Evolutionary conservation across 768 basidiomycete species (phyloP).

Genomic region (Rhodotorula paludigena): DNA sequence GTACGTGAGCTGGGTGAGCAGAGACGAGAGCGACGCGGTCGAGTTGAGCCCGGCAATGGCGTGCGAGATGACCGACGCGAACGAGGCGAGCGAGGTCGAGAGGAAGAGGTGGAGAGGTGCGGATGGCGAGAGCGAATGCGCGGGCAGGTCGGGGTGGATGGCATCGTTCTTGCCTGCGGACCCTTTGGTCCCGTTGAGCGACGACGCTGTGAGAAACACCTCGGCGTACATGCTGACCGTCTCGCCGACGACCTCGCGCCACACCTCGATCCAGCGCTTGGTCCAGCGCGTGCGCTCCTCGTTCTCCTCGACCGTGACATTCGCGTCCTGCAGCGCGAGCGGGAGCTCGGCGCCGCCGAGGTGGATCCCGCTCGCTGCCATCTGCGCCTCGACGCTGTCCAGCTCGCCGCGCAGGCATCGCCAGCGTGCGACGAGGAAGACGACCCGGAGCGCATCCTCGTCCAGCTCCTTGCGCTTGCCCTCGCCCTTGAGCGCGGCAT

Average conservation of each 20-base stretch:
- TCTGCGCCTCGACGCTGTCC: conserved; percentile 32
- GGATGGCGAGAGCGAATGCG: conserved; percentile 26
- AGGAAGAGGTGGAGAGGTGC: conserved; percentile 63
- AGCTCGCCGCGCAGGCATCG: conserved; percentile 37
- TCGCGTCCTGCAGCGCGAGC: background rate
- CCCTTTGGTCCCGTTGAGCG: background rate
- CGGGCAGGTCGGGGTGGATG: background rate
- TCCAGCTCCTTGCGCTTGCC: conserved; percentile 14
- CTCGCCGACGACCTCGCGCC: conserved; percentile 52
- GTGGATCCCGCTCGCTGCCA: conserved; percentile 26
- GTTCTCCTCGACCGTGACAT: conserved; percentile 30
- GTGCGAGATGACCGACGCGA: conserved; percentile 54
- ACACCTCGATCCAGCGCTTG: conserved; percentile 50
- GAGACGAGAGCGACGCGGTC: conserved; percentile 63
- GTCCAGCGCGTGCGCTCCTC: conserved; percentile 48
- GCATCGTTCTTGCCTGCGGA: background rate
- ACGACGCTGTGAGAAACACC: conserved; percentile 45
- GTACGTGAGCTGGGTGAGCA: conserved; percentile 88
- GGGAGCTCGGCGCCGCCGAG: background rate
- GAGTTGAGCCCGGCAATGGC: conserved; percentile 55
- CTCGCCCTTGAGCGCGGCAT: background rate
- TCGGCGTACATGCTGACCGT: conserved; percentile 50
- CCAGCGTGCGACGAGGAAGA: conserved; percentile 41
- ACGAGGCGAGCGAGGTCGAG: conserved; percentile 47
- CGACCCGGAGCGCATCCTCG: conserved; percentile 39